Evolutionary conservation across 495 filamentous ascomycete species (phyloP), one percentile per base, ranked within the genome.

Genomic region (Penicillium coprophilum): DNA sequence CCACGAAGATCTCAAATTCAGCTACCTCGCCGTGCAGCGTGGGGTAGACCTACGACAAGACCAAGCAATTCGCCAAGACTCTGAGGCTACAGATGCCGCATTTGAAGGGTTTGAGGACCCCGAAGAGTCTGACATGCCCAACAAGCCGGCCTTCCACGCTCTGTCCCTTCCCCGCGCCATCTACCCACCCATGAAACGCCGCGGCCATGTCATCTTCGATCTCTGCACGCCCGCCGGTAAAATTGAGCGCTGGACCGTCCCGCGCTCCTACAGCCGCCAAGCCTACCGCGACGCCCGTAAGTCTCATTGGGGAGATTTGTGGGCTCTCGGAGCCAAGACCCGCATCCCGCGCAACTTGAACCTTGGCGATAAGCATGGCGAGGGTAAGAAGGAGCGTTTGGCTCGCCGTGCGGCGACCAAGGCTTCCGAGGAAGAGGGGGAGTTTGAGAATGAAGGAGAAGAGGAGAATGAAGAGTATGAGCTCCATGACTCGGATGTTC

Each of bases 231-330:
- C 95, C 0, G 74, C 79, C 1, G 95, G 87, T 20, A 83, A 78
- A 32, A 84, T 97, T n/a, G 94, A 98, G 73, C 90, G 94, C 40
- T 98, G 94, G 94, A 90, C 86, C 0, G 85, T 98, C 0, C 89
- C 94, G 1, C 85, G 83, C 53, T 90, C 86, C 38, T 95, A 85
- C 71, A 86, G 87, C 58, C 86, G 82, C 54, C 81, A 86, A 59
- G 90, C 90, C 3, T 97, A 89, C 75, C 87, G 86, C 43, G 95
- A 98, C 65, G 95, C 95, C 27, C 85, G 93, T 55, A 98, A 98
- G 69, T 81, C 87, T 0, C 70, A 70, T 36, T 97, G 94, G 94
- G 94, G 95, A 41, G 94, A 98, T 70, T 75, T 97, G 19, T 98
- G 94, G 94, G 91, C 92, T 6, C 77, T 98, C 3, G 95, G 93